Conservation (phyloP, 164 flowering plant genomes). For the Stephania yunnanensis region DNA sequence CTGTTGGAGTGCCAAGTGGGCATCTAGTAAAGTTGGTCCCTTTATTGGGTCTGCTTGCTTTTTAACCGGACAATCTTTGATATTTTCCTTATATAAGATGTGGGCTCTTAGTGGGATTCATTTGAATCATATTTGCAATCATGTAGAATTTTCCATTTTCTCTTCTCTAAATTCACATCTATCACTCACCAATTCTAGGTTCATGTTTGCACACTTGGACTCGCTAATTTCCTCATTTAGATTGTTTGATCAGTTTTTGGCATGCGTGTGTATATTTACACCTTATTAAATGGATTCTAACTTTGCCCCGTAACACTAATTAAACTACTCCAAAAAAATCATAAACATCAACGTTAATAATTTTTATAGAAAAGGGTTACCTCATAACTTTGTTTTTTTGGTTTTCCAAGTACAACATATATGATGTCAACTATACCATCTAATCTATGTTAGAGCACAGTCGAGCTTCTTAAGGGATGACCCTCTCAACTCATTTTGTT, state of each 20-base stretch:
- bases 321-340: too few species aligned
- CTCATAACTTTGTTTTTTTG: too few species aligned
- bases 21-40: neutral
- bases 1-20: slow-evolving; percentile 1
- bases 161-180: neutral
- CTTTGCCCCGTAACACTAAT: too few species aligned
- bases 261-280: too few species aligned
- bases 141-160: neutral
- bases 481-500: too few species aligned
- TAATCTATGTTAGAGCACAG: too few species aligned
- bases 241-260: neutral
- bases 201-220: neutral
- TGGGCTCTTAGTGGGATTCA: slow-evolving; percentile 2
- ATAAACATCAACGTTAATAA: too few species aligned
- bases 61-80: neutral
- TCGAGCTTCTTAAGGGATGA: too few species aligned
- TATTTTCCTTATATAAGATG: neutral
- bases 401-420: too few species aligned
- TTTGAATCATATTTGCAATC: neutral
- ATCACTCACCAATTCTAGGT: neutral
- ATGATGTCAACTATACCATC: too few species aligned
- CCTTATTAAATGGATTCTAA: too few species aligned
- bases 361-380: too few species aligned
- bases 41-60: neutral
- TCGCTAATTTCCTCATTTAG: neutral